Percentiles rank a stretch among this genome's conserved stretches.
Evolutionary conservation across 148 eudicot genomes (phyloP).

Genomic region (Amaranthus hypochondriacus): DNA sequence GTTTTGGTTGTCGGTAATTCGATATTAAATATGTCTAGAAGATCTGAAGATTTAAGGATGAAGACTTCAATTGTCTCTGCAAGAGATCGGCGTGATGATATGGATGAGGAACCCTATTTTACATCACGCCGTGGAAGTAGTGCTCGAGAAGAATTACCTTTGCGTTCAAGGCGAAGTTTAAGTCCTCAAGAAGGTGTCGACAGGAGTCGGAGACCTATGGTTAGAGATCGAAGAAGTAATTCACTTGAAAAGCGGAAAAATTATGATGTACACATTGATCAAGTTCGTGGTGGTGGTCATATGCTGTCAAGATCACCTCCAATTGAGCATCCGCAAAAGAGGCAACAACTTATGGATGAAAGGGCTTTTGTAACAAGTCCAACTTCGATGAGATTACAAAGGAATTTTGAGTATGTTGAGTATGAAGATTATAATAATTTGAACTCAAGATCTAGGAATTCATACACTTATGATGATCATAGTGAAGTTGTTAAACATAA

Average conservation of each 20-base stretch:
- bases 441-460: slow-evolving; percentile 16
- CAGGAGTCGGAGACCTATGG: not conserved
- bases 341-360: slow-evolving; percentile 9
- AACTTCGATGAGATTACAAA: not conserved
- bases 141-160: slow-evolving; percentile 3
- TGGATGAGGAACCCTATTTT: slow-evolving; percentile 16
- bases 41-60: slow-evolving; percentile 17
- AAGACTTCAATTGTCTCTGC: slow-evolving; percentile 11
- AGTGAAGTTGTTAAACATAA: slow-evolving; percentile 16
- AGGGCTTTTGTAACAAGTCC: slow-evolving; percentile 14
- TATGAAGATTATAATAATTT: slow-evolving; percentile 21
- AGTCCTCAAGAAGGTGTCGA: slow-evolving; percentile 22
- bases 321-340: not conserved
- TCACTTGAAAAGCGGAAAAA: slow-evolving; percentile 21
- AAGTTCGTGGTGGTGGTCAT: slow-evolving; percentile 7
- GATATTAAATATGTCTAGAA: slow-evolving; percentile 7
- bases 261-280: slow-evolving; percentile 19
- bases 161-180: slow-evolving; percentile 20
- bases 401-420: slow-evolving; percentile 23
- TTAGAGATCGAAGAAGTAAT: slow-evolving; percentile 17
- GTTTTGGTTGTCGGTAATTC: not conserved
- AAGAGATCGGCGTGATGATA: slow-evolving; percentile 15
- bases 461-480: slow-evolving; percentile 12
- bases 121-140: slow-evolving; percentile 12
- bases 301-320: slow-evolving; percentile 25